Base-by-base conservation (phyloP, 164 flowering plant species). In the Annona squamosa region DNA sequence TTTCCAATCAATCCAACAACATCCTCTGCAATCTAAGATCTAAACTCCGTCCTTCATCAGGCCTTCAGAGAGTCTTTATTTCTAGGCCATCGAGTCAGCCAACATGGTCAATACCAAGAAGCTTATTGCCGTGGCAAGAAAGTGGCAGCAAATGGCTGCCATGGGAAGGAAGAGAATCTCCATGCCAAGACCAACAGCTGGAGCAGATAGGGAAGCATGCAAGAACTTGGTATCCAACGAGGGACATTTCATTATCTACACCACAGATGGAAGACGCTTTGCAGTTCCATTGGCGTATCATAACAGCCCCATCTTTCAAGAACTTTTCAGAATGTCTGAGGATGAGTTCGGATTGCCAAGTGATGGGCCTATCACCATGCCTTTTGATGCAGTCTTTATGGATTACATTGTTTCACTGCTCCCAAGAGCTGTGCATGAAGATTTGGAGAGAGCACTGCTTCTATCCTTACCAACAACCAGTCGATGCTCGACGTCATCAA, bases 231-330 rank as follows among this genome's bases (percentile, higher is more conserved):
- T 56, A 18, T 62, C 73, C 0, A 43, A 68, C 3, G 67, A 72
- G 64, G 80, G 82, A 26, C 77, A 76, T 65, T 83, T 81, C 74
- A 81, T 78, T 57, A 75, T 84, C 44, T 81, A 84, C 70, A 76
- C 86, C 1, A 79, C 64, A 65, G 84, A 84, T 48, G 82, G 79
- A 3, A 81, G 67, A 45, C 72, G 84, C 68, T 81, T 79, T 84
- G 79, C 78, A 5, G 76, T 81, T 47, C 84, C 84, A 19, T 41
- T 78, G 63, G 73, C 70, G 52, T 84, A 74, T 56, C 73, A 81
- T 70, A 77, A 83, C 37, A 81, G 75, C 69, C 83, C 85, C 7
- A 81, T 83, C 44, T 81, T 83, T 71, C 77, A 64, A 76, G 84
- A 81, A 67, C 73, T 83, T 13, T 65, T 83, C 62, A 80, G 75